These are phyloP conservation scores for Dillenia turbinata DNA, from an alignment of 164 flowering plant species.

Conservation along the genomic window DNA sequence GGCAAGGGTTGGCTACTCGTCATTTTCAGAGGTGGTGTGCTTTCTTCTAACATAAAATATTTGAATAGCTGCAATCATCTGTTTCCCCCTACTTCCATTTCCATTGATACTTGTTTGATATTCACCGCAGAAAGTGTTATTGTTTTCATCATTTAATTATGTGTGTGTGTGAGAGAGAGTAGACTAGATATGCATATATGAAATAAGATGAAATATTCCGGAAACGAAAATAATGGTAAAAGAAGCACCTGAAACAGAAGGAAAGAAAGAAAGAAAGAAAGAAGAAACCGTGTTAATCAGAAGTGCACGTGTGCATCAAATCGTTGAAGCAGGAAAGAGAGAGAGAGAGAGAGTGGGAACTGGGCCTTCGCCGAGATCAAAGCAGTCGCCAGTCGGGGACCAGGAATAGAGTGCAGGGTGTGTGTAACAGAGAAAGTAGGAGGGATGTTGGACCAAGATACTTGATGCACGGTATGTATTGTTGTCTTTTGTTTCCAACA, in stretches of 20 bases:
- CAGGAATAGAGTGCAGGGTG: no score
- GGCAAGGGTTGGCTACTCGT: conserved; percentile 30
- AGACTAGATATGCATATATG: no score
- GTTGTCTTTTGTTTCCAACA: no score
- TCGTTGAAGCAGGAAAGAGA: background rate
- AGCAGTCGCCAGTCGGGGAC: no score
- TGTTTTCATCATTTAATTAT: conserved; percentile 3
- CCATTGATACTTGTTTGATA: conserved; percentile 2
- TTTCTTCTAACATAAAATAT: conserved; percentile 14
- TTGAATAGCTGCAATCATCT: conserved; percentile 14
- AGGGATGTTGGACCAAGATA: no score
- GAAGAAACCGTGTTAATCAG: conserved; percentile 3
- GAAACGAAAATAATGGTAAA: background rate
- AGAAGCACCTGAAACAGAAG: background rate
- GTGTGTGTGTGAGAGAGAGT: no score
- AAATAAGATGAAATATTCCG: background rate
- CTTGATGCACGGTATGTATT: no score
- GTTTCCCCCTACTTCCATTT: conserved; percentile 5
- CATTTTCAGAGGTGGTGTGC: conserved; percentile 33
- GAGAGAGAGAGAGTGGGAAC: conserved; percentile 8
- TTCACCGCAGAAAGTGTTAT: conserved; percentile 1
- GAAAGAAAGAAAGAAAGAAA: conserved; percentile 19
- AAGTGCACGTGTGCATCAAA: conserved; percentile 28
- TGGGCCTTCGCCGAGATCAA: background rate
- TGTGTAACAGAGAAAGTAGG: no score